Percentiles rank a stretch among this genome's conserved stretches.
Evolutionary conservation across 495 filamentous ascomycete genomes (phyloP).

Genomic region (Cairneyella variabilis): DNA sequence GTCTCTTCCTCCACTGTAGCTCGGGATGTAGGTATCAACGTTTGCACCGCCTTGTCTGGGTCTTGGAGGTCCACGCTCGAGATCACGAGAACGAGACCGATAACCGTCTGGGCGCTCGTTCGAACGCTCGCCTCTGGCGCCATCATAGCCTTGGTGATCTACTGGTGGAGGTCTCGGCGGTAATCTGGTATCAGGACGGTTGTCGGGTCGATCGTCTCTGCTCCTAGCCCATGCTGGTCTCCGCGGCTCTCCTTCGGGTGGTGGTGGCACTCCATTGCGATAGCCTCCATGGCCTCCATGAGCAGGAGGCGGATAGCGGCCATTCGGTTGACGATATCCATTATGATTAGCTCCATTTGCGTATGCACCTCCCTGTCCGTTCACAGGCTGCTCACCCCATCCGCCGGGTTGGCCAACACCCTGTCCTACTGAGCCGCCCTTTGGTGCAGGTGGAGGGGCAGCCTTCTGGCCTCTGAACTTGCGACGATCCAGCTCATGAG

Average conservation of each 20-base stretch:
- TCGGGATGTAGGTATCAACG: constrained; percentile 60
- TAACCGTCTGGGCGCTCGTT: constrained; percentile 34
- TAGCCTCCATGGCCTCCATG: constrained; percentile 31
- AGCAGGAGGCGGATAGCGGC: constrained; percentile 40
- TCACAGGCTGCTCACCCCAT: constrained; percentile 42
- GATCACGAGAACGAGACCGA: constrained; percentile 29
- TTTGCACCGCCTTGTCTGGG: constrained; percentile 27
- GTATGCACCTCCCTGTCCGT: constrained; percentile 44
- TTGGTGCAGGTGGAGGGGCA: constrained; percentile 80
- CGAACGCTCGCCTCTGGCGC: constrained; percentile 27
- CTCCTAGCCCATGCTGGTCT: constrained; percentile 23
- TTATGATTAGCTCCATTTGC: constrained; percentile 28
- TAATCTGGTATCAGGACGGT: constrained; percentile 27
- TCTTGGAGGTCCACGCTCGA: constrained; percentile 28
- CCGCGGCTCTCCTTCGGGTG: constrained; percentile 24
- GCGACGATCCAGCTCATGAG: constrained; percentile 89
- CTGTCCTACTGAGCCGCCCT: constrained; percentile 80
- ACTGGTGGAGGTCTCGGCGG: constrained; percentile 26
- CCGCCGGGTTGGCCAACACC: constrained; percentile 55
- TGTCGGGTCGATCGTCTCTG: constrained; percentile 25
- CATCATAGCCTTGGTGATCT: constrained; percentile 23
- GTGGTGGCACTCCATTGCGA: constrained; percentile 29
- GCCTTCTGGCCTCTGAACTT: constrained; percentile 79
- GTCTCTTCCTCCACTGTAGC: constrained; percentile 34
- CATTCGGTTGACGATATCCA: constrained; percentile 28